Conservation (phyloP, 2,329 filamentous ascomycete genomes). For the Acarospora socialis region DNA sequence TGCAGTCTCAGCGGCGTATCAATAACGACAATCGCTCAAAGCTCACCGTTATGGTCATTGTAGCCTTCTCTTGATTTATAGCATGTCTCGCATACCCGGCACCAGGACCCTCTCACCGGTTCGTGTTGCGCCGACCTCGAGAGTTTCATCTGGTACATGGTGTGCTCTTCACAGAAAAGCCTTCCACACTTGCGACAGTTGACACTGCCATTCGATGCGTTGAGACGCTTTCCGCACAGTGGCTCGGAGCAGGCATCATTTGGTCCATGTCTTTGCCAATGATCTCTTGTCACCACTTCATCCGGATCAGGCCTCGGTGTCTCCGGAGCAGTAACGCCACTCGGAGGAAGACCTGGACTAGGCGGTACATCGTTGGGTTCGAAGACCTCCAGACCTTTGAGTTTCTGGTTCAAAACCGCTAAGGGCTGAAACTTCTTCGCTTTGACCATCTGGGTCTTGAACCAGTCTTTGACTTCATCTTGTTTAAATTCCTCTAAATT, state of each 20-base stretch:
- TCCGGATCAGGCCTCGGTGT: constrained; percentile 53
- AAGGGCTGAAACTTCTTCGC: constrained; percentile 87
- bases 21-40: background rate
- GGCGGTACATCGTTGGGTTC: constrained; percentile 66
- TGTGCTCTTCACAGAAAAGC: constrained; percentile 92
- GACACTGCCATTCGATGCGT: constrained; percentile 65
- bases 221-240: constrained; percentile 65
- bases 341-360: constrained; percentile 22
- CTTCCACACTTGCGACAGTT: constrained; percentile 90
- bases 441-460: constrained; percentile 85
- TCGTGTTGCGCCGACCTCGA: constrained; percentile 81
- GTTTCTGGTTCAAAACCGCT: constrained; percentile 81
- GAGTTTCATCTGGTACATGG: constrained; percentile 99
- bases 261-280: constrained; percentile 70
- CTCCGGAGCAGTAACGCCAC: constrained; percentile 15
- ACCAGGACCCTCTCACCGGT: constrained; percentile 81
- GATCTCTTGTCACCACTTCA: constrained; percentile 69
- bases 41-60: constrained; percentile 60
- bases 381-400: constrained; percentile 84
- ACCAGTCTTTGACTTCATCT: constrained; percentile 94
- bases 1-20: background rate
- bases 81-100: constrained; percentile 94
- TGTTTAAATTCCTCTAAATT: constrained; percentile 79
- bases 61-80: constrained; percentile 95
- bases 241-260: constrained; percentile 80